These are phyloP conservation scores for Phytopythium oedochilum DNA, from an alignment of 352 stramenopile species.

Conservation along the genomic window DNA sequence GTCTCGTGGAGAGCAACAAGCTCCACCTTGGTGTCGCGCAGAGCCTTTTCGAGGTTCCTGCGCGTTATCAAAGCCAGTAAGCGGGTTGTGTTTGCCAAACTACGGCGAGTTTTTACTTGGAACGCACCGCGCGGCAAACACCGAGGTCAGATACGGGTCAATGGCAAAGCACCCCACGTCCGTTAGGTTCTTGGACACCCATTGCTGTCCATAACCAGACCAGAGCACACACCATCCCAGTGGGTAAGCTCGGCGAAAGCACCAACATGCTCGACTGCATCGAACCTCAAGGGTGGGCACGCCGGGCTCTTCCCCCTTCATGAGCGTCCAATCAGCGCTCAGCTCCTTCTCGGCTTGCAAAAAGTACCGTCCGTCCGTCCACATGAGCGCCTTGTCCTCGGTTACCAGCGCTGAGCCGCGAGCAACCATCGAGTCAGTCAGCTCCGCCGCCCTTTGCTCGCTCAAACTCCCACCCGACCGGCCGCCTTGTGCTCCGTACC, in stretches of 20 bases:
- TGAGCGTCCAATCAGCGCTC: constrained; percentile 92
- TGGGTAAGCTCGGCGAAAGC: neutral
- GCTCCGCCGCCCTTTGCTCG: neutral
- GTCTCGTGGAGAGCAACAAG: constrained; percentile 70
- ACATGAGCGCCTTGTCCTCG: constrained; percentile 88
- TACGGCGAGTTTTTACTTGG: too few species aligned
- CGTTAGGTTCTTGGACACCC: constrained; percentile 63
- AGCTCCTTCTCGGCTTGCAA: constrained; percentile 95
- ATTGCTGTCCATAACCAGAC: constrained; percentile 30
- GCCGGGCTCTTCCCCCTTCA: constrained; percentile 92
- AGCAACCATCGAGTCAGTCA: neutral
- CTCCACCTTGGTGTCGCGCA: constrained; percentile 68
- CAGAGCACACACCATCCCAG: neutral
- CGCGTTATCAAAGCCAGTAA: neutral
- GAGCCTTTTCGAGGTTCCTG: constrained; percentile 57
- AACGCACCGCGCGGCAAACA: constrained; percentile 67
- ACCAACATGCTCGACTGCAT: neutral
- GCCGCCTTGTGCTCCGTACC: constrained; percentile 18
- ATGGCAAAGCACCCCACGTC: constrained; percentile 88
- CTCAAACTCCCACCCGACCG: neutral
- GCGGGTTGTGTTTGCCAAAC: neutral
- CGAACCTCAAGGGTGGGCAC: constrained; percentile 90
- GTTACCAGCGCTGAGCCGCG: constrained; percentile 61
- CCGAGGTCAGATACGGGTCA: constrained; percentile 93
- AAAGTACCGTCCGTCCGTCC: constrained; percentile 98